Percentiles rank a stretch among this genome's conserved stretches.
phyloP scores from a whole-genome alignment of 2,329 filamentous ascomycete genomes.

The Stachybotrys echinatus region DNA sequence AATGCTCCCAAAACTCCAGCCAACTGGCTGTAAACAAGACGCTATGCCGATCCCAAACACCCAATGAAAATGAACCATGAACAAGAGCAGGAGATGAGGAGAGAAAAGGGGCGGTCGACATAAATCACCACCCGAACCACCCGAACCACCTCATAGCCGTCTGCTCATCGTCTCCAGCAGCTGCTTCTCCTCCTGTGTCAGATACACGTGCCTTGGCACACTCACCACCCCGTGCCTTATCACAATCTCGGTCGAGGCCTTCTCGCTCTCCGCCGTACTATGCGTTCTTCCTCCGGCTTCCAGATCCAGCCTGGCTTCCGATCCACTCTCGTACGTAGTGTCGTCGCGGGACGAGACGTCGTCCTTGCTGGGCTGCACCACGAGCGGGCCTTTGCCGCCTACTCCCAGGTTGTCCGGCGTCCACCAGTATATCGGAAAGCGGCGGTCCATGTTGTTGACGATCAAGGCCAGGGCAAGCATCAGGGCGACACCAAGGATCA shows the following conservation, averaged over 20 bases:
- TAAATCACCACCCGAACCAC: too few species aligned
- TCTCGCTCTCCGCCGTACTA: conserved; percentile 4
- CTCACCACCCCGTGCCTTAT: conserved; percentile 27
- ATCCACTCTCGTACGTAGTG: conserved; percentile 7
- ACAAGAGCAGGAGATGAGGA: background rate
- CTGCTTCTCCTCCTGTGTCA: conserved; percentile 30
- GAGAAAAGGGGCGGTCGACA: too few species aligned
- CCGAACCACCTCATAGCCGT: conserved; percentile 23
- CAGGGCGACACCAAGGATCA: conserved; percentile 53
- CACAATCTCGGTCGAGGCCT: conserved; percentile 20
- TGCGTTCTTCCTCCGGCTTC: background rate
- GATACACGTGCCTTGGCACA: conserved; percentile 27
- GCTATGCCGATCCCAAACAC: background rate
- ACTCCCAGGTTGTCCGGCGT: conserved; percentile 32
- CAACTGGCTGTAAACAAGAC: background rate
- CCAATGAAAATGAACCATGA: background rate
- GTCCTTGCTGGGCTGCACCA: background rate
- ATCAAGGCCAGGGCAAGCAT: conserved; percentile 60
- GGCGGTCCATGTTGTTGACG: conserved; percentile 63
- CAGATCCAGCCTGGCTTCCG: conserved; percentile 9
- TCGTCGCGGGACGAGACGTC: conserved; percentile 9
- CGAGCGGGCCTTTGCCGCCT: background rate
- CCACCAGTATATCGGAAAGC: conserved; percentile 70
- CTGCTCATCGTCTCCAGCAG: conserved; percentile 28
- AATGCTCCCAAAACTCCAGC: background rate